A percentile compares a stretch with the other conserved stretches of the same genome.
Conservation (phyloP, 306 rosid species). For the Rosa rugosa region DNA sequence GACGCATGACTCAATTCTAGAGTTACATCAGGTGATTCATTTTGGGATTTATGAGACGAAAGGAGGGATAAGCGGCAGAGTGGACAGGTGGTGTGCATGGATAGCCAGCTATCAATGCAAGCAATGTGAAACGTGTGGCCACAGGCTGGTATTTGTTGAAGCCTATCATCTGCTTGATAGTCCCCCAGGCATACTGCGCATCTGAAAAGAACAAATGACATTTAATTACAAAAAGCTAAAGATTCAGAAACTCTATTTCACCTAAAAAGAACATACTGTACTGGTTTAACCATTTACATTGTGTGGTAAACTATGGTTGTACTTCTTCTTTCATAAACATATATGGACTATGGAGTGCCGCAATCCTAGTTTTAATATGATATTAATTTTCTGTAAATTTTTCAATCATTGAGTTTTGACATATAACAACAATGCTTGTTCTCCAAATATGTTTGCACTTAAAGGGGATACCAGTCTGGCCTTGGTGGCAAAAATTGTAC, state of each 20-base stretch:
- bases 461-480: not conserved
- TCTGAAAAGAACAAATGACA: constrained; percentile 32
- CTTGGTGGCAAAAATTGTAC: not conserved
- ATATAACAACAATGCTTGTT: not conserved
- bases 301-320: not conserved
- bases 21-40: constrained; percentile 35
- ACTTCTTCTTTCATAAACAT: not conserved
- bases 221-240: not conserved
- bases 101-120: constrained; percentile 91
- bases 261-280: not conserved
- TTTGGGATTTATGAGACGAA: constrained; percentile 41
- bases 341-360: not conserved
- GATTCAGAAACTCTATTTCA: not conserved
- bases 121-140: constrained; percentile 79
- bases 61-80: constrained; percentile 85
- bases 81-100: constrained; percentile 84
- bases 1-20: constrained; percentile 23
- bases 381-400: not conserved
- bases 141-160: constrained; percentile 86
- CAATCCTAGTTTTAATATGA: not conserved
- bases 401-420: not conserved
- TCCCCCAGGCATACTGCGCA: constrained; percentile 88
- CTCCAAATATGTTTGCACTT: not conserved
- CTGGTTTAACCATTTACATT: not conserved
- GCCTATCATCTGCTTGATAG: constrained; percentile 76